phyloP scores from a whole-genome alignment of 768 basidiomycete genomes.

The Pluteus cervinus region DNA sequence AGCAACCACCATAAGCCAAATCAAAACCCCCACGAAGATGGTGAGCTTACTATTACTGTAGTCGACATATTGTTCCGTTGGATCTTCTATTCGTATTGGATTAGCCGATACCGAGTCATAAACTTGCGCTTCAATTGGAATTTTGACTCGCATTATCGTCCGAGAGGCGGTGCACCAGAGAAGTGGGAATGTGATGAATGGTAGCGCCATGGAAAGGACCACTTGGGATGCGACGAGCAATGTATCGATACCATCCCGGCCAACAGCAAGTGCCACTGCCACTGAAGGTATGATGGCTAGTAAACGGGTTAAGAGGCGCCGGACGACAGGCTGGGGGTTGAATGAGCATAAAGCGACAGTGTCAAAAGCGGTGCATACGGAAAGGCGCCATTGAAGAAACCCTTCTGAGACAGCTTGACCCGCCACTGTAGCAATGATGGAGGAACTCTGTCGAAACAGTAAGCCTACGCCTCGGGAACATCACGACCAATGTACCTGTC shows the following conservation, averaged over 20 bases:
- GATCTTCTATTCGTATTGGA: too few species aligned
- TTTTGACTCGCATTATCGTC: slow-evolving; percentile 67
- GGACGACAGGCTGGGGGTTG: slow-evolving; percentile 55
- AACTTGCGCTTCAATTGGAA: too few species aligned
- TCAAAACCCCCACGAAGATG: slow-evolving; percentile 42
- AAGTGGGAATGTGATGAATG: slow-evolving; percentile 80
- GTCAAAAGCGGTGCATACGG: slow-evolving; percentile 36
- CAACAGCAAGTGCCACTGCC: slow-evolving; percentile 68
- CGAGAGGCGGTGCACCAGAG: slow-evolving; percentile 70
- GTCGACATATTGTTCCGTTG: slow-evolving; percentile 40
- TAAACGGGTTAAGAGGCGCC: slow-evolving; percentile 78
- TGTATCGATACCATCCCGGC: slow-evolving; percentile 61
- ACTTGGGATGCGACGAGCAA: slow-evolving; percentile 89
- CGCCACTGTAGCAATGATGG: slow-evolving; percentile 83
- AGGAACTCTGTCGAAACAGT: slow-evolving; percentile 51
- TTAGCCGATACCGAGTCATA: too few species aligned
- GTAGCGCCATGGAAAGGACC: slow-evolving; percentile 74
- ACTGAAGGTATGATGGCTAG: slow-evolving; percentile 81
- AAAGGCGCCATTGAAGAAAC: slow-evolving; percentile 81
- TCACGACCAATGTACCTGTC: slow-evolving; percentile 43
- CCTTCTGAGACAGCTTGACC: slow-evolving; percentile 91
- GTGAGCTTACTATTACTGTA: slow-evolving; percentile 56
- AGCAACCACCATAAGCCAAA: slow-evolving; percentile 60
- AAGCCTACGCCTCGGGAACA: slow-evolving; percentile 1
- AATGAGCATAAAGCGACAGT: too few species aligned